Percentiles rank a stretch among this genome's conserved stretches.
Conservation (phyloP, 2,329 filamentous ascomycete species). For the Hortaea sp. region DNA sequence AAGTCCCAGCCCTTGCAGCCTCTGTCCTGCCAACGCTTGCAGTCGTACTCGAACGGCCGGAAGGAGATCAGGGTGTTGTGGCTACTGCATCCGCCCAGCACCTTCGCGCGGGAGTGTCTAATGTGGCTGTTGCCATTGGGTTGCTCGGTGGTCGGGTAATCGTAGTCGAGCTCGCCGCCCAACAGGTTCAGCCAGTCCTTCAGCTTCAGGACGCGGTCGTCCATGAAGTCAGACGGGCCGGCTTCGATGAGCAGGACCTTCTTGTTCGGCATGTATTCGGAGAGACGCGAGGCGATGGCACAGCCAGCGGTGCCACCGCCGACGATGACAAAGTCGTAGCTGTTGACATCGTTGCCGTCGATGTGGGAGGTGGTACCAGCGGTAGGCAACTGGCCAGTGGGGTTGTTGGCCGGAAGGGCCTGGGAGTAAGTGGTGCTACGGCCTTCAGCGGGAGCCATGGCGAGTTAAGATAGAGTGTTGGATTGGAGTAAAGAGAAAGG, state of each 20-base stretch:
- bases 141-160: slow-evolving; percentile 82
- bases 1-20: slow-evolving; percentile 83
- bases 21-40: slow-evolving; percentile 70
- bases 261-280: slow-evolving; percentile 74
- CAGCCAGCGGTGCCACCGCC: slow-evolving; percentile 81
- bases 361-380: slow-evolving; percentile 57
- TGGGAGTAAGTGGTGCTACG: slow-evolving; percentile 50
- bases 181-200: slow-evolving; percentile 80
- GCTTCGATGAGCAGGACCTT: slow-evolving; percentile 76
- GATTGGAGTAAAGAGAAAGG: neutral
- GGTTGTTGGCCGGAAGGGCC: slow-evolving; percentile 51
- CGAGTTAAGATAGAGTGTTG: neutral
- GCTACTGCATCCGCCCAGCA: slow-evolving; percentile 82
- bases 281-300: slow-evolving; percentile 69
- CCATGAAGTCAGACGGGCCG: slow-evolving; percentile 79
- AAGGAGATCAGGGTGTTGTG: slow-evolving; percentile 94
- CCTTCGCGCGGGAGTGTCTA: slow-evolving; percentile 83
- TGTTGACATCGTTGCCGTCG: slow-evolving; percentile 51
- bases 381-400: neutral
- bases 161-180: slow-evolving; percentile 81
- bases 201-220: slow-evolving; percentile 75
- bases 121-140: slow-evolving; percentile 87
- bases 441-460: neutral
- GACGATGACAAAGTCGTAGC: slow-evolving; percentile 77
- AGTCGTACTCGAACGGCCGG: slow-evolving; percentile 81